These are phyloP conservation scores for Microcos paniculata DNA, from an alignment of 345 rosid species.

Conservation along the genomic window DNA sequence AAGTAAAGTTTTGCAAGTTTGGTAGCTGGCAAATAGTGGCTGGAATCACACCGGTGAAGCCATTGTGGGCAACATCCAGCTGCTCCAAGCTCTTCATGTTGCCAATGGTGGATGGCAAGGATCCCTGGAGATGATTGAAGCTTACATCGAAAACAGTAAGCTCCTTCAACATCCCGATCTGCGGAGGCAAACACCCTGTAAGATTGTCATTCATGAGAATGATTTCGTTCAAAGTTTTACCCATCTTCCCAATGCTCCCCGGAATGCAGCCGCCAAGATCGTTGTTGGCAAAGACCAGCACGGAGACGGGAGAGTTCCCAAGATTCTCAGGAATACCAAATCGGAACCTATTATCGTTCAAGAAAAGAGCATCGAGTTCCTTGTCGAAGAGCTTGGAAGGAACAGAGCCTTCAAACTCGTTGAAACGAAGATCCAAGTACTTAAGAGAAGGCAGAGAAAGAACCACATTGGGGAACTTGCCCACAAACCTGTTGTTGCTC, in stretches of 20 bases:
- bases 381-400: constrained; percentile 59
- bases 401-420: constrained; percentile 72
- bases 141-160: constrained; percentile 67
- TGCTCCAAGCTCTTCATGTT: constrained; percentile 70
- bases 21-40: constrained; percentile 52
- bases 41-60: constrained; percentile 61
- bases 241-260: constrained; percentile 64
- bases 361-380: constrained; percentile 60
- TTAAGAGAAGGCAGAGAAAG: constrained; percentile 59
- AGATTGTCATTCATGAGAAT: constrained; percentile 71
- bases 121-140: constrained; percentile 54
- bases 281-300: constrained; percentile 66
- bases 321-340: constrained; percentile 66
- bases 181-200: constrained; percentile 70
- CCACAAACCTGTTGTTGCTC: constrained; percentile 76
- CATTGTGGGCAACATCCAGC: constrained; percentile 59
- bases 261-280: constrained; percentile 85
- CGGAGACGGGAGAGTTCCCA: constrained; percentile 75
- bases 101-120: constrained; percentile 49
- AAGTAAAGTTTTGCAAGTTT: constrained; percentile 58
- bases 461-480: constrained; percentile 59
- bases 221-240: constrained; percentile 60
- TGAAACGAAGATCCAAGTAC: constrained; percentile 70
- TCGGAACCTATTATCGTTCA: constrained; percentile 60
- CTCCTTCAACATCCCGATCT: constrained; percentile 57